Conservation (phyloP, 768 basidiomycete species). For the Multifurca ochricompacta region DNA sequence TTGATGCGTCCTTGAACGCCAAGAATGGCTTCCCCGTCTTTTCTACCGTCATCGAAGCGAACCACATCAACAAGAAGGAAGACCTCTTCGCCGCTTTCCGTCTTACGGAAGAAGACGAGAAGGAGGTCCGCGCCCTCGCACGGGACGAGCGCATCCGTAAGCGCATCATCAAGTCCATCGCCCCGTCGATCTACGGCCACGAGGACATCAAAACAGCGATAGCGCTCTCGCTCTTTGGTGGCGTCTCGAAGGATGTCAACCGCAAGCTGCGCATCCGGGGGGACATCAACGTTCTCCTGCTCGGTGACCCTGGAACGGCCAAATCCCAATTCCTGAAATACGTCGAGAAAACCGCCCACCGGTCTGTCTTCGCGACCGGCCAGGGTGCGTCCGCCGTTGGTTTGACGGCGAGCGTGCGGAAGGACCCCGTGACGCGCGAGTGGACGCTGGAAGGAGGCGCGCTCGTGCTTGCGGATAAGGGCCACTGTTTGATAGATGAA, state of each 20-base stretch:
- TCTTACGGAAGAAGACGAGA: conserved; percentile 94
- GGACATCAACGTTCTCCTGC: conserved; percentile 92
- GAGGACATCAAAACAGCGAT: conserved; percentile 98
- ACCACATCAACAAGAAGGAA: conserved; percentile 98
- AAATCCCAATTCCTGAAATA: conserved; percentile 99
- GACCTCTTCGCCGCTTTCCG: conserved; percentile 98
- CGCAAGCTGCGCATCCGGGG: conserved; percentile 94
- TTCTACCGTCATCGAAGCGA: conserved; percentile 96
- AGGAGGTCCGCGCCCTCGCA: conserved; percentile 78
- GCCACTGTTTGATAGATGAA: conserved; percentile 95
- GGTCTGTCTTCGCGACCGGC: conserved; percentile 96
- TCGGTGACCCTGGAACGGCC: conserved; percentile 98
- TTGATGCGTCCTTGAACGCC: conserved; percentile 94
- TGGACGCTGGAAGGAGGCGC: conserved; percentile 99
- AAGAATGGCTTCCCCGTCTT: conserved; percentile 99
- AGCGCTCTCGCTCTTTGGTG: conserved; percentile 91
- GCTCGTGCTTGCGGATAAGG: conserved; percentile 96
- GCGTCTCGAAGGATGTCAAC: conserved; percentile 92
- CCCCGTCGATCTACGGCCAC: conserved; percentile 98
- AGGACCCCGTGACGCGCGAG: conserved; percentile 93
- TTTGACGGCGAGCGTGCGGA: conserved; percentile 97
- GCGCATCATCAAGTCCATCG: conserved; percentile 96
- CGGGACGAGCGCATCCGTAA: conserved; percentile 93
- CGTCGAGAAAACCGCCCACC: conserved; percentile 95
- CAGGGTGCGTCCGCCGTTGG: conserved; percentile 98